These are phyloP conservation scores for Saksenaea vasiformis DNA, from an alignment of 371 early-diverging fungal species.

Conservation along the genomic window DNA sequence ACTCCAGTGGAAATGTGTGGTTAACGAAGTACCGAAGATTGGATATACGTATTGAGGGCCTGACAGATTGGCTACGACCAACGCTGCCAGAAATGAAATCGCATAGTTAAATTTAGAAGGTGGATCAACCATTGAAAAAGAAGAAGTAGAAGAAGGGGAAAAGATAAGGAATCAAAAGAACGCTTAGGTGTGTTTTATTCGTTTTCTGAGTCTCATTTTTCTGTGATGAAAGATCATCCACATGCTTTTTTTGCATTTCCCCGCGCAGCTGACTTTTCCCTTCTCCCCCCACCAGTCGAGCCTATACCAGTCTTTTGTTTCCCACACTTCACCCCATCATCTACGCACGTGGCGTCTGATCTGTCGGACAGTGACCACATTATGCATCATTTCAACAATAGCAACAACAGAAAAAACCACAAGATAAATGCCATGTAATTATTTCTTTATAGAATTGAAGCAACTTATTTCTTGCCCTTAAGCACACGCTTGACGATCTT, in stretches of 20 bases:
- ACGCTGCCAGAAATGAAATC: constrained; percentile 33
- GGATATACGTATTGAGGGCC: constrained; percentile 54
- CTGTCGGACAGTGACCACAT: too few relatives aligned
- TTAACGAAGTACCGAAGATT: constrained; percentile 37
- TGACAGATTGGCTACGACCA: constrained; percentile 44
- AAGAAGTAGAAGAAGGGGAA: background rate
- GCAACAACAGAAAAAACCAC: background rate
- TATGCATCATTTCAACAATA: background rate
- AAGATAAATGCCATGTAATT: background rate
- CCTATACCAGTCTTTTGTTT: too few relatives aligned
- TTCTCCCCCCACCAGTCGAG: background rate
- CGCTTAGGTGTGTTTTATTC: background rate
- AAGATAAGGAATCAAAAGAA: constrained; percentile 3
- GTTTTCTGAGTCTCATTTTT: background rate
- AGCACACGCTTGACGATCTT: constrained; percentile 99
- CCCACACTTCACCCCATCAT: too few relatives aligned
- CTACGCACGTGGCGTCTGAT: too few relatives aligned
- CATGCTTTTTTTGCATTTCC: background rate
- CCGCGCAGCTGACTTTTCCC: background rate
- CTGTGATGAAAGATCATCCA: too few relatives aligned
- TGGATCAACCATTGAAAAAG: constrained; percentile 11
- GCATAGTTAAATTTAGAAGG: constrained; percentile 7
- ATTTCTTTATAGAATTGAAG: constrained; percentile 1
- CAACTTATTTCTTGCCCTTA: constrained; percentile 68
- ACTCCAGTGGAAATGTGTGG: constrained; percentile 40